Evolutionary conservation across 192 early-diverging fungal species (phyloP).

Genomic region (Umbelopsis sp.): DNA sequence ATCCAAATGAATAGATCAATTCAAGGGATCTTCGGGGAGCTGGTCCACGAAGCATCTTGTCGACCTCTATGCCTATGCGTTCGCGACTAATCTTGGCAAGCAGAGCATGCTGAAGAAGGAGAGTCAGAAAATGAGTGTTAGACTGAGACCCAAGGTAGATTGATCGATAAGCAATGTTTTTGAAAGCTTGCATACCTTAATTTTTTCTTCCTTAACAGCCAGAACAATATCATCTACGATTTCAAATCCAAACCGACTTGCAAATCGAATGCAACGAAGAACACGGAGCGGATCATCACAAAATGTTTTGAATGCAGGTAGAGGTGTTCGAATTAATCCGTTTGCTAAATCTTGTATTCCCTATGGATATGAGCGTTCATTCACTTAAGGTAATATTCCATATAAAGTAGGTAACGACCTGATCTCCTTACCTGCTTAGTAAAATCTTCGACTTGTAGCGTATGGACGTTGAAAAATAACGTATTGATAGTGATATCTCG

Average conservation of each 20-base stretch:
- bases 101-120: slow-evolving; percentile 53
- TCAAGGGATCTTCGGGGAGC: slow-evolving; percentile 38
- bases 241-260: slow-evolving; percentile 82
- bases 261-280: slow-evolving; percentile 92
- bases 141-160: slow-evolving; percentile 20
- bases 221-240: slow-evolving; percentile 69
- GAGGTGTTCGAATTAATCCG: slow-evolving; percentile 86
- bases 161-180: background rate
- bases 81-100: slow-evolving; percentile 87
- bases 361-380: slow-evolving; percentile 17
- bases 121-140: background rate
- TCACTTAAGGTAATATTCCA: background rate
- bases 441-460: slow-evolving; percentile 82
- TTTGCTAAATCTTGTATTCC: slow-evolving; percentile 75
- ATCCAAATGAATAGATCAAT: slow-evolving; percentile 38
- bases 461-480: slow-evolving; percentile 95
- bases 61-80: slow-evolving; percentile 88
- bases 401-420: background rate
- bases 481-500: slow-evolving; percentile 99
- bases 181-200: slow-evolving; percentile 44
- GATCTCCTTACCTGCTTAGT: slow-evolving; percentile 49
- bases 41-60: slow-evolving; percentile 86
- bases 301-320: slow-evolving; percentile 88
- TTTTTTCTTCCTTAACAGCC: slow-evolving; percentile 56
- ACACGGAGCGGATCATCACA: slow-evolving; percentile 94